Evolutionary conservation across 106 monocot genomes (phyloP).

Genomic region (Dioscorea zingiberensis): DNA sequence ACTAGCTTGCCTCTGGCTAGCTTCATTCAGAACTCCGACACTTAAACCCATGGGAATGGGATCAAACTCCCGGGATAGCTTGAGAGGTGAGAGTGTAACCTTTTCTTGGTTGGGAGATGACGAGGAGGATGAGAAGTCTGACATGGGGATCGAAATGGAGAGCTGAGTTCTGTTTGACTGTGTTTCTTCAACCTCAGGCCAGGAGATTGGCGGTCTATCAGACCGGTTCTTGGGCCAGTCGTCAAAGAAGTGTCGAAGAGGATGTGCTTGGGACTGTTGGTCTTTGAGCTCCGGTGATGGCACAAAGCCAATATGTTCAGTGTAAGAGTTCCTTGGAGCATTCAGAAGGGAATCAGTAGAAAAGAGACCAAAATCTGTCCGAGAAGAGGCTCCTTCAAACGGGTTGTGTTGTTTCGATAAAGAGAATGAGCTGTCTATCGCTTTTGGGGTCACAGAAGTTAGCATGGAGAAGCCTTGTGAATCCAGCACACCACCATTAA

Average conservation of each 20-base stretch:
- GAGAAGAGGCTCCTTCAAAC: conserved; percentile 23
- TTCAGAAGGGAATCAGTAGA: conserved; percentile 26
- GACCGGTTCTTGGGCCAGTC: conserved; percentile 54
- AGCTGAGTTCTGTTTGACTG: conserved; percentile 57
- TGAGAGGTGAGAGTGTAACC: conserved; percentile 38
- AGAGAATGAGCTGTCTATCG: conserved; percentile 10
- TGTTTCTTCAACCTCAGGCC: conserved; percentile 35
- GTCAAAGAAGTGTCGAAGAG: conserved; percentile 57
- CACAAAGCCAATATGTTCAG: conserved; percentile 21
- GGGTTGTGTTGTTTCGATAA: conserved; percentile 33
- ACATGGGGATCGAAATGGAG: conserved; percentile 71
- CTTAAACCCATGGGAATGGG: conserved; percentile 28
- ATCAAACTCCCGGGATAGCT: conserved; percentile 34
- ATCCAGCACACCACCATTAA: conserved; percentile 3
- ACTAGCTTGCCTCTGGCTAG: conserved; percentile 13
- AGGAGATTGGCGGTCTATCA: conserved; percentile 18
- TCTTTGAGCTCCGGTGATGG: conserved; percentile 20
- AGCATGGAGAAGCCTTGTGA: conserved; percentile 15
- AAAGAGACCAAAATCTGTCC: conserved; percentile 24
- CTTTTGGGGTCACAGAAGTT: conserved; percentile 7
- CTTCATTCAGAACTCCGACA: conserved; percentile 14
- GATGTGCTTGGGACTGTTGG: conserved; percentile 20
- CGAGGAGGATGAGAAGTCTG: conserved; percentile 54
- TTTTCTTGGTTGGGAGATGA: conserved; percentile 47
- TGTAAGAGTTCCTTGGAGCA: conserved; percentile 21